Evolutionary conservation across 176 grass and related monocot genomes (phyloP).

Genomic region (Triticum turgidum): DNA sequence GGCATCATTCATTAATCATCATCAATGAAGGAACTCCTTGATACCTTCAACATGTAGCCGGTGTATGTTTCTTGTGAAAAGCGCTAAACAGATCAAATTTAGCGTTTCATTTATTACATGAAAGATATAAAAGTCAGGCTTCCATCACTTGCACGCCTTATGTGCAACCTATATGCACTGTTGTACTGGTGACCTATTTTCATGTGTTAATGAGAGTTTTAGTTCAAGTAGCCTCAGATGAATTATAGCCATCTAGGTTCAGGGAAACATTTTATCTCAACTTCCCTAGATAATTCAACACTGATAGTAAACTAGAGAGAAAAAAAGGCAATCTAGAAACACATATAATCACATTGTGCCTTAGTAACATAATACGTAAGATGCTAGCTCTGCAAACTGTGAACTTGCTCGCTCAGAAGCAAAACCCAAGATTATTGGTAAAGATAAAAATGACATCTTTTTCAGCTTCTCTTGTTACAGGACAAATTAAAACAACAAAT

Average conservation of each 20-base stretch:
- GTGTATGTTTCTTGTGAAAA: neutral
- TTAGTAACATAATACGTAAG: neutral
- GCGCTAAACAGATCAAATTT: neutral
- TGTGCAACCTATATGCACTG: neutral
- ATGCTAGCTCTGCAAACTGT: neutral
- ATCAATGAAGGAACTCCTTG: neutral
- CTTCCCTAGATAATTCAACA: neutral
- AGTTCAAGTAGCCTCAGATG: neutral
- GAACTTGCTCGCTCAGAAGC: neutral
- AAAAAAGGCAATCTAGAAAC: neutral
- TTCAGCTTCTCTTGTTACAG: neutral
- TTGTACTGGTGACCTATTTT: neutral
- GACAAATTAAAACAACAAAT: neutral
- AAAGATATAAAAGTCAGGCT: neutral
- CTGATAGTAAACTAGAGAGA: neutral
- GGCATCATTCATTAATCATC: neutral
- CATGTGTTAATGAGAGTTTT: neutral
- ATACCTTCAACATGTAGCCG: neutral
- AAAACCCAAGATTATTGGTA: neutral
- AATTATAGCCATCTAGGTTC: neutral
- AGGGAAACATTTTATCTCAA: neutral
- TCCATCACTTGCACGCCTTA: neutral
- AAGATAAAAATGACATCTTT: neutral
- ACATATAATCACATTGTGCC: neutral
- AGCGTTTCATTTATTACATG: neutral